Base-by-base conservation (phyloP, 2,329 filamentous ascomycete species). In the Fusarium succisae region DNA sequence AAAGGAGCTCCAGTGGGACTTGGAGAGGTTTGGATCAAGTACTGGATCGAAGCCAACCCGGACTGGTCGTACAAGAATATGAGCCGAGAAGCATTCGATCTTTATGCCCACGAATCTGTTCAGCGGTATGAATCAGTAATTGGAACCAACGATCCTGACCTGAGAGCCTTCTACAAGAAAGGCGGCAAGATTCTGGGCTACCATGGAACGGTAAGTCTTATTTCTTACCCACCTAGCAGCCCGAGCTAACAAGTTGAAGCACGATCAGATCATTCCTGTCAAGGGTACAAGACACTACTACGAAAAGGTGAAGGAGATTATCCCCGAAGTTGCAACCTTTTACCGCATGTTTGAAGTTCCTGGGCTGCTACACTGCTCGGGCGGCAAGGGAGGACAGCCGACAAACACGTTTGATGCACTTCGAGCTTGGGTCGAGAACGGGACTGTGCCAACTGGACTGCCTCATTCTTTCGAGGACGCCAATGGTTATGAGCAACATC, bases 261-360 rank as follows among this genome's bases (percentile, higher is more conserved):
- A 61, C 8, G 77, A 80, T 44, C 45, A 62, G 2, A 15, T 72
- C 7, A 76, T 79, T 22, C 63, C 77, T 0, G 50, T 66, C 1
- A 35, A 54, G 3, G 71, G 63, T 5, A 78, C 74, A 1, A 60
- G 79, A 67, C 24, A 76, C 12, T 83, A 82, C 54, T 81, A 81
- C 56, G 56, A 79, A 3, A 45, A 51, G 1, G 81, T 80, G 8
- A 58, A 61, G 7, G 37, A 22, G 61, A 39, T 3, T 28, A 74
- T 4, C 10, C 60, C 71, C 14, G 66, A 68, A 2, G 68, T 78
- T 3, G 62, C 80, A 2, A 69, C 77, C 12, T 84, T 80, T 47
- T 84, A 81, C 48, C 76, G 80, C 4, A 73, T 80, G 47, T 84
- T 81, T 30, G 66, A 79, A 18, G 78, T 79, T 13, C 79, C 82